Conservation (phyloP, 2,329 filamentous ascomycete genomes). For the Botrytis elliptica region DNA sequence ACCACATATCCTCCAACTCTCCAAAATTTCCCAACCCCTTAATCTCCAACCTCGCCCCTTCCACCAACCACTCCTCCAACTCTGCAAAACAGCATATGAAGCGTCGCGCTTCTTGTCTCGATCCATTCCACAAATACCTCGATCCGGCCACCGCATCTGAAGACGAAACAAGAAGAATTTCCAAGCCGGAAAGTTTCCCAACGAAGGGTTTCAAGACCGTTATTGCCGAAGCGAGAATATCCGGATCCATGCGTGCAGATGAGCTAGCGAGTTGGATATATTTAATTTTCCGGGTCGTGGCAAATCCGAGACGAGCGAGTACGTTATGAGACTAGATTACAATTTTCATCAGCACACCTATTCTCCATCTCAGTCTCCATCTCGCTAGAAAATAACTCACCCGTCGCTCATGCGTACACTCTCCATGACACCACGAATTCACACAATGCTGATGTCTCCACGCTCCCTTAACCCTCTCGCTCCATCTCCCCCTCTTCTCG, state of each 20-base stretch:
- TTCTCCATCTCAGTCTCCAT: too few relatives aligned
- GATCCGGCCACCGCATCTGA: background rate
- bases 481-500: background rate
- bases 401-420: background rate
- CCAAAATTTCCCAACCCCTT: background rate
- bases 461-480: background rate
- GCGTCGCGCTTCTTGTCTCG: background rate
- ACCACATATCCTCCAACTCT: slow-evolving; percentile 15
- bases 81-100: slow-evolving; percentile 15
- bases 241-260: background rate
- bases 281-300: background rate
- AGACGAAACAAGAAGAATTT: background rate
- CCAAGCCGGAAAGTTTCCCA: background rate
- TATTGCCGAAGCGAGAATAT: slow-evolving; percentile 18
- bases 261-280: background rate
- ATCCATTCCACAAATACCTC: background rate
- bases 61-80: slow-evolving; percentile 1
- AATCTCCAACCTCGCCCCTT: background rate
- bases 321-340: background rate
- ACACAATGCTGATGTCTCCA: slow-evolving; percentile 20
- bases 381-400: background rate
- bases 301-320: background rate
- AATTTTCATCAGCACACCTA: too few relatives aligned
- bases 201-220: slow-evolving; percentile 15
- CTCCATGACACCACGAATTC: slow-evolving; percentile 5